Base-by-base conservation (phyloP, 2,329 filamentous ascomycete genomes). In the Aureobasidium mangrovei region DNA sequence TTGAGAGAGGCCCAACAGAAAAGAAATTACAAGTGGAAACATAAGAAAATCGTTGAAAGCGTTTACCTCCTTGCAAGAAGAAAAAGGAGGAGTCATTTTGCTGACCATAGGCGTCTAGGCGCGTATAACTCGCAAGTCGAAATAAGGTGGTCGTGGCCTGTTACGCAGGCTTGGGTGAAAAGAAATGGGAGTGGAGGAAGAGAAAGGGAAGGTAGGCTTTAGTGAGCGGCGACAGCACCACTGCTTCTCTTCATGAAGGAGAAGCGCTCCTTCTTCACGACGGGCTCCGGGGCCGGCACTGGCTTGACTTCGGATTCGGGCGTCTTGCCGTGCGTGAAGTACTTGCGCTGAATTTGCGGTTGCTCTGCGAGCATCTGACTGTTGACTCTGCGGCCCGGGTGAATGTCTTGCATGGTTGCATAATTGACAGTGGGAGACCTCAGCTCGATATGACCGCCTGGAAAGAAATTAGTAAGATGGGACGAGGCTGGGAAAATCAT, bases 211-310 rank as follows among this genome's bases (percentile, higher is more conserved):
- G 9, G 7, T 18, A 39, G n/a, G 4, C 8, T 56, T 38, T 46
- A 59, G n/a, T 59, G 57, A 42, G 57, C 57, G 26, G 55, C 48
- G 12, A 59, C 57, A 35, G 52, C 42, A 53, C 49, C 41, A 28
- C 39, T 38, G 47, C 55, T 46, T 27, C 44, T 47, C 46, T 55
- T 57, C 28, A 57, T 31, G 28, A 59, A 53, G 10, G 53, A 57
- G 36, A 59, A 57, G 1, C 57, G 56, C 18, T 57, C 53, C 40
- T 59, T 59, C 52, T 57, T 56, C n/a, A 42, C 43, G 9, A 39
- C 24, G 4, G 42, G 33, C 29, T 32, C 51, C 7, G 57, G 44
- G 2, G 42, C 41, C 8, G 57, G 26, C 2, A 51, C 32, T 3
- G 46, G 49, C 7, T 36, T 49, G n/a, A 42, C 29, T 18, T 46